Evolutionary conservation across 1,139 yeast genomes (phyloP).

Genomic region (Taphrina deformans): DNA sequence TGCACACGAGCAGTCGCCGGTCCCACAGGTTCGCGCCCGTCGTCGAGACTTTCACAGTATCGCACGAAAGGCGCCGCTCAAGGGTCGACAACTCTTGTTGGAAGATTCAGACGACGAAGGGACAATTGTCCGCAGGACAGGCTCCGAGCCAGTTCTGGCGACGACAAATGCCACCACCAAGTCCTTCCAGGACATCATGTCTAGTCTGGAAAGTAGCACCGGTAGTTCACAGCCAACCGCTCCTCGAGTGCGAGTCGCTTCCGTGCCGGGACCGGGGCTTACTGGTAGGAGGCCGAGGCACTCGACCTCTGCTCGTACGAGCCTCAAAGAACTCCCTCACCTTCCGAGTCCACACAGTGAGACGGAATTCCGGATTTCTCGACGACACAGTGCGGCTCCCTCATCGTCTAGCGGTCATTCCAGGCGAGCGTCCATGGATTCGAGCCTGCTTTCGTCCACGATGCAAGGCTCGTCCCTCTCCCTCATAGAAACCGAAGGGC

Average conservation of each 20-base stretch:
- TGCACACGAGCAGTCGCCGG: neutral
- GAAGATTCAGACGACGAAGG: slow-evolving; percentile 15
- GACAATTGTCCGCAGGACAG: neutral
- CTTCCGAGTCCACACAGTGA: neutral
- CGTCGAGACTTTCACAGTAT: neutral
- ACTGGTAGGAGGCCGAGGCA: neutral
- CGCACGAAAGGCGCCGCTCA: neutral
- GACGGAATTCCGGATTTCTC: neutral
- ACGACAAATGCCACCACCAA: neutral
- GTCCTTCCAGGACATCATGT: slow-evolving; percentile 21
- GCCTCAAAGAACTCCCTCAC: neutral
- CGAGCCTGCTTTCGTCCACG: neutral
- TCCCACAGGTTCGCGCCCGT: neutral
- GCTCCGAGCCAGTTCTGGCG: neutral
- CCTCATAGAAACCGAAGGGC: slow-evolving; percentile 10
- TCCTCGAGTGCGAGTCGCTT: neutral
- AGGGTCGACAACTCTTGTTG: slow-evolving; percentile 3
- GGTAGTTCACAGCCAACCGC: neutral
- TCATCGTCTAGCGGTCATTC: neutral
- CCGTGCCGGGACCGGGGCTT: neutral
- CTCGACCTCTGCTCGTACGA: neutral
- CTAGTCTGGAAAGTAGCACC: neutral
- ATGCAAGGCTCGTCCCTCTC: slow-evolving; percentile 7
- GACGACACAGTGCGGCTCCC: slow-evolving; percentile 12
- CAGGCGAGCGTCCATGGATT: neutral